Evolutionary conservation across 2,329 filamentous ascomycete species (phyloP).

Genomic region (Tetracladium maxilliforme): DNA sequence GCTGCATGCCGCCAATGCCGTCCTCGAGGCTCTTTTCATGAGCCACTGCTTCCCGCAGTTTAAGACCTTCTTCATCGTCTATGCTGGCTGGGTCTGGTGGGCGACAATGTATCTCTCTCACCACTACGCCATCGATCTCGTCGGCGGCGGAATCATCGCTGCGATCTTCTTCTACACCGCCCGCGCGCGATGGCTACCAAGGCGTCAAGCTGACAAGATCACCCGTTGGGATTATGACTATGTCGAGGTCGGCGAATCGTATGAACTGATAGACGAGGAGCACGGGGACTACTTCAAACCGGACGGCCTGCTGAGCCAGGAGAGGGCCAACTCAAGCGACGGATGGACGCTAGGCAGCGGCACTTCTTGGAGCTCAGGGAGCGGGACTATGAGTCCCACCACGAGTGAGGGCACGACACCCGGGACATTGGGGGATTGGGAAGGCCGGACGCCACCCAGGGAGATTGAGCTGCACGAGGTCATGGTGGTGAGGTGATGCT

Average conservation of each 20-base stretch:
- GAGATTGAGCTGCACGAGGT: too few relatives aligned
- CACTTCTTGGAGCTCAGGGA: not conserved
- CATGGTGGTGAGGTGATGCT: too few relatives aligned
- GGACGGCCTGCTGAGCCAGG: not conserved
- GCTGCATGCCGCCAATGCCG: slow-evolving; percentile 78
- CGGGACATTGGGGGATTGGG: too few relatives aligned
- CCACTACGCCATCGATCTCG: slow-evolving; percentile 89
- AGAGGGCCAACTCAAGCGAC: not conserved
- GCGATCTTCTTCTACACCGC: slow-evolving; percentile 71
- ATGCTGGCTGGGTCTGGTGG: slow-evolving; percentile 94
- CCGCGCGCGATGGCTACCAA: slow-evolving; percentile 67
- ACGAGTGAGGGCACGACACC: too few relatives aligned
- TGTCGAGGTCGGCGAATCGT: slow-evolving; percentile 72
- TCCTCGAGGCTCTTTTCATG: slow-evolving; percentile 84
- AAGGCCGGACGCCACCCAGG: too few relatives aligned
- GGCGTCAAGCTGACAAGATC: slow-evolving; percentile 68
- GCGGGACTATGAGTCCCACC: too few relatives aligned
- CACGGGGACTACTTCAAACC: too few relatives aligned
- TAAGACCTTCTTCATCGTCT: slow-evolving; percentile 64
- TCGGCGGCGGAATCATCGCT: slow-evolving; percentile 69
- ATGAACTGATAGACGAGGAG: slow-evolving; percentile 11
- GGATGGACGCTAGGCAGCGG: not conserved
- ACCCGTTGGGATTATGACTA: slow-evolving; percentile 95
- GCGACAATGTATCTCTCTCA: slow-evolving; percentile 96
- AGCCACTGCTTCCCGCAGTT: slow-evolving; percentile 79